Evolutionary conservation across 495 filamentous ascomycete genomes (phyloP).

Genomic region (Daldinia caldariorum): DNA sequence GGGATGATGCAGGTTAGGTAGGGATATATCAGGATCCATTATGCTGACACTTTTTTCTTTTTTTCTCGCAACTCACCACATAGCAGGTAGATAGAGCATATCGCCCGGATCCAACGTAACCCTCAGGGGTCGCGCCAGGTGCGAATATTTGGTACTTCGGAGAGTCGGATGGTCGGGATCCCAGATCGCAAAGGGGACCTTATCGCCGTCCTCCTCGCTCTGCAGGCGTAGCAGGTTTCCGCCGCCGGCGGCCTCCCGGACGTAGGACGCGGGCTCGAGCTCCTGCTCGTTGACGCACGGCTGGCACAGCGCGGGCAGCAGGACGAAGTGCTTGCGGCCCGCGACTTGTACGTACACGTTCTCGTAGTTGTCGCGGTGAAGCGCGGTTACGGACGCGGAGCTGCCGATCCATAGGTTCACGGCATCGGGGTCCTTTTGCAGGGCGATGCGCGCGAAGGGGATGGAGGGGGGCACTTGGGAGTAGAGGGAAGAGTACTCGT

Average conservation of each 20-base stretch:
- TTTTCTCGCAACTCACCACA: conserved; percentile 64
- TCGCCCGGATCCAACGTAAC: conserved; percentile 75
- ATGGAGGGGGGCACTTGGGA: conserved; percentile 65
- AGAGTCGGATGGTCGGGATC: conserved; percentile 69
- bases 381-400: conserved; percentile 67
- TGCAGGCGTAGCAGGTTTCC: conserved; percentile 41
- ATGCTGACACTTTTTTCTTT: background rate
- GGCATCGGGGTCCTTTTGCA: conserved; percentile 70
- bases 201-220: conserved; percentile 50
- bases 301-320: conserved; percentile 71
- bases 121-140: conserved; percentile 62
- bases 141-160: conserved; percentile 62
- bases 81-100: conserved; percentile 80
- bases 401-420: conserved; percentile 85
- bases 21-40: background rate
- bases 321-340: conserved; percentile 74
- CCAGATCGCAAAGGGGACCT: conserved; percentile 72
- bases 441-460: conserved; percentile 72
- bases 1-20: too few species aligned
- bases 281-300: conserved; percentile 68
- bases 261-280: conserved; percentile 64
- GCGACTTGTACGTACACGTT: conserved; percentile 80
- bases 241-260: conserved; percentile 42
- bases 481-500: conserved; percentile 70
- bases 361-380: conserved; percentile 84